phyloP scores from a whole-genome alignment of 139 green algal species.

The Auxenochlorella pyrenoidosa region DNA sequence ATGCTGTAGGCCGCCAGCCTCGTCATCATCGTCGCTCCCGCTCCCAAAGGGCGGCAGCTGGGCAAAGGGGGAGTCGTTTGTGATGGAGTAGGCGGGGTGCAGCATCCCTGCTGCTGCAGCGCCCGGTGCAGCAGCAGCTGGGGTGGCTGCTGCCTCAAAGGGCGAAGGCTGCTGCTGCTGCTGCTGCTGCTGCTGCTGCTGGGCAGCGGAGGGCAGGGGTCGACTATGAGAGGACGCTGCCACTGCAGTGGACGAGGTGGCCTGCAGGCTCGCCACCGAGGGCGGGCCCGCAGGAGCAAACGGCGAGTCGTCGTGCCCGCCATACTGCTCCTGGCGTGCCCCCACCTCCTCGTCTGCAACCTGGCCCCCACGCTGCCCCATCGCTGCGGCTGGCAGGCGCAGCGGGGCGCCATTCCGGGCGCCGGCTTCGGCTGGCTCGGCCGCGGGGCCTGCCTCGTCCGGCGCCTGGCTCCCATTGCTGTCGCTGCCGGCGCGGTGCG shows the following conservation, averaged over 20 bases:
- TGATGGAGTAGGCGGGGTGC: slow-evolving; percentile 16
- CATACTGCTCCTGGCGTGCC: background rate
- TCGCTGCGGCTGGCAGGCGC: background rate
- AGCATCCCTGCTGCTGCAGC: background rate
- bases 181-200: background rate
- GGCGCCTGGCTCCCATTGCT: background rate
- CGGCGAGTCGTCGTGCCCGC: background rate
- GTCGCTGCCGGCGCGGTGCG: background rate
- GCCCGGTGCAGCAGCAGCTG: background rate
- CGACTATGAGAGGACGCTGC: too few species aligned
- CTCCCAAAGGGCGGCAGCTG: background rate
- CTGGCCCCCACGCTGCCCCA: background rate
- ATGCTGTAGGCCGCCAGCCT: background rate
- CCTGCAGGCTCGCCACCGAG: background rate
- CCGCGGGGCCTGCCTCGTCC: too few species aligned
- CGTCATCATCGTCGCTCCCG: background rate
- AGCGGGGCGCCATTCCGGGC: background rate
- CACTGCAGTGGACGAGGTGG: background rate
- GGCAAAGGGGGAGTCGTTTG: slow-evolving; percentile 23
- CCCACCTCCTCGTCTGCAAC: background rate
- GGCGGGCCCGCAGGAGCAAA: background rate
- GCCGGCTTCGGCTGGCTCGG: too few species aligned
- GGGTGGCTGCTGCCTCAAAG: too few species aligned
- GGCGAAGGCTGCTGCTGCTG: background rate
- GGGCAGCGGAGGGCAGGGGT: background rate